Evolutionary conservation across 106 monocot species (phyloP).

Genomic region (Dendrobium officinale): DNA sequence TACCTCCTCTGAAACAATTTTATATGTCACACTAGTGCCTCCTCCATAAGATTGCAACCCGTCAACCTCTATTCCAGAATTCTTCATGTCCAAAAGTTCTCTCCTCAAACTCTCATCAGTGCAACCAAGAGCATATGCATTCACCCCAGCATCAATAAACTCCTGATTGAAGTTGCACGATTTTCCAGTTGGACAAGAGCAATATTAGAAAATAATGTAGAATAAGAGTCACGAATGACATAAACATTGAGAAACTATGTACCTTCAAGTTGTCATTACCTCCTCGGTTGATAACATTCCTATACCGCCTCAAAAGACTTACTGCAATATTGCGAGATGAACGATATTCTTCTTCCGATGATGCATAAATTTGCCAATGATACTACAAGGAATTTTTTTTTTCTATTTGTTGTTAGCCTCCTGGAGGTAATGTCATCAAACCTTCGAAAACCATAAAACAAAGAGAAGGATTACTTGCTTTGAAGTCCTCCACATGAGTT

Average conservation of each 20-base stretch:
- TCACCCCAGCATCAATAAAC: constrained; percentile 80
- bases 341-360: constrained; percentile 57
- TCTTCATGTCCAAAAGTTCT: constrained; percentile 64
- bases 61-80: constrained; percentile 60
- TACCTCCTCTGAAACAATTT: constrained; percentile 72
- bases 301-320: constrained; percentile 42
- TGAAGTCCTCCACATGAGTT: constrained; percentile 11
- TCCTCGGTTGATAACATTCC: constrained; percentile 77
- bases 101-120: constrained; percentile 85
- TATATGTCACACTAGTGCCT: constrained; percentile 57
- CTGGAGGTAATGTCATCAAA: neutral
- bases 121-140: constrained; percentile 90
- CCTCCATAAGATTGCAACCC: constrained; percentile 39
- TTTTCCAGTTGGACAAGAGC: neutral
- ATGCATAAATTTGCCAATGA: constrained; percentile 43
- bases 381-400: constrained; percentile 9
- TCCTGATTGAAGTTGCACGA: constrained; percentile 26
- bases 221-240: neutral
- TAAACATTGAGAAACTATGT: constrained; percentile 10
- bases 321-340: constrained; percentile 15
- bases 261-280: constrained; percentile 55
- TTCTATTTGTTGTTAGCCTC: neutral
- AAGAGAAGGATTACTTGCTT: constrained; percentile 17
- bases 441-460: neutral
- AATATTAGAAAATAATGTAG: neutral